These are phyloP conservation scores for Zoysia pacifica DNA, from an alignment of 176 grass and related monocot genomes.

Conservation along the genomic window DNA sequence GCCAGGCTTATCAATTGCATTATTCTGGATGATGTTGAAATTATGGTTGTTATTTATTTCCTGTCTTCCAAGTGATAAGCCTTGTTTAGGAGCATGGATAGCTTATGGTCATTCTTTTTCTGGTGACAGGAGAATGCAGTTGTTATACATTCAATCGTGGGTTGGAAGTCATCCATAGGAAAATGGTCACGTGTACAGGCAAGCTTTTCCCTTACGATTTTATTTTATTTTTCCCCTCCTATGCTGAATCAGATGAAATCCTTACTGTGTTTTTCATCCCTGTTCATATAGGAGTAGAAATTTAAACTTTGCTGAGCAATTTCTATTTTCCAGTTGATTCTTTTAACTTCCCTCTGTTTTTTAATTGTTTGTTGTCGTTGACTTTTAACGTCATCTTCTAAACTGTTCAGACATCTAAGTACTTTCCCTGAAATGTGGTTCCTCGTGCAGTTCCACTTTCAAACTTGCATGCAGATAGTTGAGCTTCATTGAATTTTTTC, in stretches of 20 bases:
- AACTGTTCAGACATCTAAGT: neutral
- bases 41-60: slow-evolving; percentile 66
- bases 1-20: slow-evolving; percentile 97
- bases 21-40: slow-evolving; percentile 98
- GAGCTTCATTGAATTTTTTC: slow-evolving; percentile 15
- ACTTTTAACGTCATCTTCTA: neutral
- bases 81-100: slow-evolving; percentile 23
- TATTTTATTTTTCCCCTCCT: neutral
- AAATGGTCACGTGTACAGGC: slow-evolving; percentile 99
- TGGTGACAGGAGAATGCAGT: slow-evolving; percentile 93
- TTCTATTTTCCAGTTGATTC: slow-evolving; percentile 3
- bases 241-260: neutral
- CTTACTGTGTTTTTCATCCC: neutral
- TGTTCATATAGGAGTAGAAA: neutral
- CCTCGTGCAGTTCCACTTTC: neutral
- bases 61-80: slow-evolving; percentile 3
- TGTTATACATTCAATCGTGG: slow-evolving; percentile 95
- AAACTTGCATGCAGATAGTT: neutral
- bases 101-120: slow-evolving; percentile 10
- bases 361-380: neutral
- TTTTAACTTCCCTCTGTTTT: too few species aligned
- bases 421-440: slow-evolving; percentile 19
- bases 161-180: slow-evolving; percentile 94
- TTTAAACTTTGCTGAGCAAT: neutral
- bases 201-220: slow-evolving; percentile 38